Percentiles rank a stretch among this genome's conserved stretches.
Evolutionary conservation across 139 green algal genomes (phyloP).

Genomic region (Chlorella sp.): DNA sequence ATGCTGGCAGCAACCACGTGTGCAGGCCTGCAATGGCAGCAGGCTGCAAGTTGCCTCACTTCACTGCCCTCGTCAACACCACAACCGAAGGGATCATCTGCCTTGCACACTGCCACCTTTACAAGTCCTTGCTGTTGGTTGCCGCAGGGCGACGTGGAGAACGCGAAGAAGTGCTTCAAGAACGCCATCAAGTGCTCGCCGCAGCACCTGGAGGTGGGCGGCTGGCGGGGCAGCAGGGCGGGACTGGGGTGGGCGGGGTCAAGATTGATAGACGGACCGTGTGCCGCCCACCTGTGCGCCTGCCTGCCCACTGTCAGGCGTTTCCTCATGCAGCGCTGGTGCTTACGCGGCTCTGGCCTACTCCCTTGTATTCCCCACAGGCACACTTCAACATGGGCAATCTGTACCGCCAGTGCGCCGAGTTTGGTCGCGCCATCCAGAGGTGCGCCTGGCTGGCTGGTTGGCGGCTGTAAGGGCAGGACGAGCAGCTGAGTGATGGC

Average conservation of each 20-base stretch:
- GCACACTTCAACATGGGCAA: constrained; percentile 73
- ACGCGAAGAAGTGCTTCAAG: constrained; percentile 51
- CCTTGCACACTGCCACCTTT: no score
- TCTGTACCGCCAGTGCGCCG: constrained; percentile 52
- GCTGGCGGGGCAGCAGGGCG: neutral
- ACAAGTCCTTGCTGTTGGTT: neutral
- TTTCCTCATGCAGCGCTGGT: neutral
- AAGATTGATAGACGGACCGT: no score
- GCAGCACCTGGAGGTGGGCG: constrained; percentile 52
- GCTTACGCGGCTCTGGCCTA: neutral
- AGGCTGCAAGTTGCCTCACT: no score
- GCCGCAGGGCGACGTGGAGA: constrained; percentile 46
- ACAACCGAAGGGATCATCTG: no score
- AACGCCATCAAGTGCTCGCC: constrained; percentile 46
- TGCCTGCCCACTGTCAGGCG: neutral
- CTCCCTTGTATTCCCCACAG: no score
- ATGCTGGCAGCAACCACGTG: no score
- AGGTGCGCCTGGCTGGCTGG: neutral
- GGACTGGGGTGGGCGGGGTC: neutral
- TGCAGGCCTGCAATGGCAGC: no score
- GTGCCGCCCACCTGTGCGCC: no score
- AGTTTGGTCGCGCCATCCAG: constrained; percentile 56
- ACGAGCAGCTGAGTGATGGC: neutral
- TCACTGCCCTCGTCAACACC: no score
- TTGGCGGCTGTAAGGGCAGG: neutral